These are phyloP conservation scores for Oryza coarctata DNA, from an alignment of 176 grass and related monocot species.

Conservation along the genomic window DNA sequence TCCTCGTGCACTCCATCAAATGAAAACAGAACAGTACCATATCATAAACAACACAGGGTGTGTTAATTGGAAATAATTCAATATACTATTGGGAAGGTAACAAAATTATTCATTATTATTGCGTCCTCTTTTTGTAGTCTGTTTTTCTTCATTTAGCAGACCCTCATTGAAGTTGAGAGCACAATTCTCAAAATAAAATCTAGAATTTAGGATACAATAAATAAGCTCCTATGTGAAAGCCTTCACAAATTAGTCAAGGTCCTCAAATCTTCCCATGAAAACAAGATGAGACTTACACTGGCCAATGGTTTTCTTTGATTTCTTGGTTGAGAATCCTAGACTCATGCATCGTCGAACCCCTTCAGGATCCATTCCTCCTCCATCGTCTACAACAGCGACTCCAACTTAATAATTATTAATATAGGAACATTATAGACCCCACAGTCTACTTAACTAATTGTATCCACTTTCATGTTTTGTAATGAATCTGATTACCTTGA, in stretches of 20 bases:
- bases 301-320: conserved; percentile 90
- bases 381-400: conserved; percentile 63
- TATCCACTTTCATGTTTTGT: not conserved
- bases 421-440: not conserved
- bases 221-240: conserved; percentile 8
- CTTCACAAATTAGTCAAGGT: not conserved
- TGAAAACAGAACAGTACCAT: not conserved
- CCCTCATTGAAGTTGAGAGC: not conserved
- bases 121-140: not conserved
- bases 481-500: conserved; percentile 60
- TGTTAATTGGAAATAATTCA: not conserved
- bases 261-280: conserved; percentile 24
- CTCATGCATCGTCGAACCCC: conserved; percentile 91
- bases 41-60: not conserved
- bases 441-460: conserved; percentile 7
- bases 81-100: not conserved
- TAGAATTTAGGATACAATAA: not conserved
- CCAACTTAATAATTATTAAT: conserved; percentile 14
- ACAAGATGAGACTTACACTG: conserved; percentile 61
- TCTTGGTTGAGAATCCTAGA: conserved; percentile 93
- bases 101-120: conserved; percentile 1
- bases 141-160: conserved; percentile 1
- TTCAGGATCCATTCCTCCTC: conserved; percentile 95
- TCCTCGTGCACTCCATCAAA: not conserved
- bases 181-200: not conserved